Percentiles rank a stretch among this genome's conserved stretches.
phyloP scores from a whole-genome alignment of 306 rosid genomes.

The Medicago truncatula region MtrunA17r5.0-ANR NC_053049.1:33407001-33407500 shows the following conservation, averaged over 20 bases:
- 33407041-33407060: constrained; percentile 7
- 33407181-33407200: constrained; percentile 99
- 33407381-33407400: constrained; percentile 15
- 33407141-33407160: constrained; percentile 89
- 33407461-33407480: constrained; percentile 8
- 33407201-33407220: constrained; percentile 98
- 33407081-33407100: constrained; percentile 30
- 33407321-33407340: constrained; percentile 31
- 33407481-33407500: neutral
- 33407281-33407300: constrained; percentile 4
- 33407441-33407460: constrained; percentile 11
- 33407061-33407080: constrained; percentile 11
- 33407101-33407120: constrained; percentile 83
- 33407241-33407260: constrained; percentile 8
- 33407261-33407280: neutral
- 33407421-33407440: constrained; percentile 22
- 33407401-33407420: neutral
- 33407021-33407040: neutral
- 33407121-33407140: constrained; percentile 76
- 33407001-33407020: constrained; percentile 6
- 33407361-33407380: constrained; percentile 2
- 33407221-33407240: constrained; percentile 36
- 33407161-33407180: constrained; percentile 99
- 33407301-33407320: neutral
- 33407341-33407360: constrained; percentile 15